A percentile compares a stretch with the other conserved stretches of the same genome.
These are phyloP conservation scores for Xylaria venustula DNA, from an alignment of 495 filamentous ascomycete species.

Conservation along the genomic window DNA sequence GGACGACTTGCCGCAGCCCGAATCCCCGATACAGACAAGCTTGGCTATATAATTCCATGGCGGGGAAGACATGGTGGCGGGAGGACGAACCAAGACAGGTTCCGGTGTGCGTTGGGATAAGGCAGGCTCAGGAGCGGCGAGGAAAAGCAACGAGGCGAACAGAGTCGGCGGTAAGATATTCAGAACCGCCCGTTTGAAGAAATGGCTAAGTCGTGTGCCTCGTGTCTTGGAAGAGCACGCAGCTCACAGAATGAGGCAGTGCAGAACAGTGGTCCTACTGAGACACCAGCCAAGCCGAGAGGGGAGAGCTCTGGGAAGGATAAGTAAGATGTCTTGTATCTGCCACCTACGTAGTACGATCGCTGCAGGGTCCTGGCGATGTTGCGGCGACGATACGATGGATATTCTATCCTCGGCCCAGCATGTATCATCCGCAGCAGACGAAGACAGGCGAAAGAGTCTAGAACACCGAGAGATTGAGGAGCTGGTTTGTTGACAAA, in stretches of 20 bases:
- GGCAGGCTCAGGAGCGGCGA: neutral
- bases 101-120: neutral
- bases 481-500: neutral
- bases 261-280: neutral
- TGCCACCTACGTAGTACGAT: neutral
- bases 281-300: neutral
- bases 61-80: slow-evolving; percentile 47
- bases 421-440: neutral
- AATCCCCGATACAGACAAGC: slow-evolving; percentile 95
- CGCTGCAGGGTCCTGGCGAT: neutral
- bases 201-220: neutral
- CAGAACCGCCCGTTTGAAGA: neutral
- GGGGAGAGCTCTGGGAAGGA: neutral
- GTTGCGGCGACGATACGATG: too few species aligned
- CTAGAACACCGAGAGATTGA: neutral
- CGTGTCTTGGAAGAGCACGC: neutral
- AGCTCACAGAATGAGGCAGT: too few species aligned
- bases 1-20: slow-evolving; percentile 83
- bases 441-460: neutral
- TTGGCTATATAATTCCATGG: slow-evolving; percentile 99
- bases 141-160: neutral
- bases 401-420: neutral
- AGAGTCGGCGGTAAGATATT: neutral
- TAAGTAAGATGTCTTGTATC: neutral
- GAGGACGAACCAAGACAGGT: slow-evolving; percentile 1